phyloP scores from a whole-genome alignment of 495 filamentous ascomycete genomes.

The Bathelium albidoporum region DNA sequence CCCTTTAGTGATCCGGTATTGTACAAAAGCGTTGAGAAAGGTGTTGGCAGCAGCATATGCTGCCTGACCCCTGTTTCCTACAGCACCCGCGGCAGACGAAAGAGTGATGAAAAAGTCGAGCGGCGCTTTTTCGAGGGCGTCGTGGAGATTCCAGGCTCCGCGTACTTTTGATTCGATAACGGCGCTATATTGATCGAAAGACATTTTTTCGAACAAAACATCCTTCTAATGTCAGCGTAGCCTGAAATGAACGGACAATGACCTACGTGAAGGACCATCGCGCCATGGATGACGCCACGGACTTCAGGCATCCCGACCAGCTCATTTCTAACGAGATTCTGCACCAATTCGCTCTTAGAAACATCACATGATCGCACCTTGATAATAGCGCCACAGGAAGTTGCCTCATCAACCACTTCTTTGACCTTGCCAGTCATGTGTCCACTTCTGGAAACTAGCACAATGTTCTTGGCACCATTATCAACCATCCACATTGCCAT shows the following conservation, averaged over 20 bases:
- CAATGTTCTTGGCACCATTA: neutral
- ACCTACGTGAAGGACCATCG: conserved; percentile 9
- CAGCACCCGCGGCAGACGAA: conserved; percentile 9
- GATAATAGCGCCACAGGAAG: neutral
- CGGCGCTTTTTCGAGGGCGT: neutral
- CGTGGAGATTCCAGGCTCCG: conserved; percentile 11
- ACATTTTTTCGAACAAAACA: conserved; percentile 4
- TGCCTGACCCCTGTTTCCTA: conserved; percentile 10
- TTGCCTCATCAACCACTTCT: neutral
- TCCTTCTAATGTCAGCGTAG: neutral
- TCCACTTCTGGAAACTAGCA: conserved; percentile 5
- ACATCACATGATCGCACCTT: neutral
- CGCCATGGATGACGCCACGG: conserved; percentile 7
- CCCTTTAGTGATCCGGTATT: conserved; percentile 7
- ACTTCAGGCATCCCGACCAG: neutral
- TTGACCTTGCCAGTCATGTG: neutral
- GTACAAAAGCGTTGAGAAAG: conserved; percentile 9
- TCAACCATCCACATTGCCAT: neutral
- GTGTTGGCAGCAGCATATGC: conserved; percentile 13
- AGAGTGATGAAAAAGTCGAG: conserved; percentile 15
- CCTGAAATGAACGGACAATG: neutral
- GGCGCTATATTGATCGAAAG: neutral
- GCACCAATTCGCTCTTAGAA: neutral
- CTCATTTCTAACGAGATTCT: neutral
- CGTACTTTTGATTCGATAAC: conserved; percentile 6